Evolutionary conservation across 2,329 filamentous ascomycete species (phyloP).

Genomic region (Trichoderma hamatum): DNA sequence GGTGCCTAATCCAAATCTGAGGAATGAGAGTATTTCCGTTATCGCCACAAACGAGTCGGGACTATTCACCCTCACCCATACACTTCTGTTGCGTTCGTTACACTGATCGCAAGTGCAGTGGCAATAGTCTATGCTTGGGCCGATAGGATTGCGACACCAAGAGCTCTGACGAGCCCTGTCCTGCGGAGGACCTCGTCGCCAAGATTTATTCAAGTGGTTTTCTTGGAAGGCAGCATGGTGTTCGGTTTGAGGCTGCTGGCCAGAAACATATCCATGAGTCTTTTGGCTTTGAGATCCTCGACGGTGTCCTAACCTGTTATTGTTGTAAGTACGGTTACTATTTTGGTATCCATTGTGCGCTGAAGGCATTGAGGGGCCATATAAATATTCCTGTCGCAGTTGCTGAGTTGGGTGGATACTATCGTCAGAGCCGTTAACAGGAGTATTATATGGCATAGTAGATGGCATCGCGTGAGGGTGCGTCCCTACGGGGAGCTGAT

Average conservation of each 20-base stretch:
- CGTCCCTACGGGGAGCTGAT: not conserved
- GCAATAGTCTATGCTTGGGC: constrained; percentile 33
- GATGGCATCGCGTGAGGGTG: not conserved
- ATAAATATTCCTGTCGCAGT: not conserved
- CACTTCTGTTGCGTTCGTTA: constrained; percentile 37
- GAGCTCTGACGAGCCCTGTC: not conserved
- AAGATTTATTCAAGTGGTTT: not conserved
- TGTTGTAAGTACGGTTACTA: not conserved
- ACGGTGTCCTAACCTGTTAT: not conserved
- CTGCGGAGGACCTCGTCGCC: constrained; percentile 5
- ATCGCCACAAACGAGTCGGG: not conserved
- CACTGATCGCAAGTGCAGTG: constrained; percentile 39
- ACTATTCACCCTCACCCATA: constrained; percentile 34
- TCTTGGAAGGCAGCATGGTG: not conserved
- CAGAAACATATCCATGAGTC: not conserved
- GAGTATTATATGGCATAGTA: not conserved
- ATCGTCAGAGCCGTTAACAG: not conserved
- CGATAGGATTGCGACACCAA: constrained; percentile 34
- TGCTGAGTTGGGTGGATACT: not conserved
- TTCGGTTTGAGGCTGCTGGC: constrained; percentile 7
- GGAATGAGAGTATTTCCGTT: constrained; percentile 35
- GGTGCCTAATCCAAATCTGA: constrained; percentile 37
- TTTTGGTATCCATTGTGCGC: constrained; percentile 4
- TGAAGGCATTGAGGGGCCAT: not conserved
- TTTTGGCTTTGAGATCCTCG: constrained; percentile 23